Percentiles rank a stretch among this genome's conserved stretches.
phyloP scores from a whole-genome alignment of 345 rosid species.

The Passiflora organensis region DNA sequence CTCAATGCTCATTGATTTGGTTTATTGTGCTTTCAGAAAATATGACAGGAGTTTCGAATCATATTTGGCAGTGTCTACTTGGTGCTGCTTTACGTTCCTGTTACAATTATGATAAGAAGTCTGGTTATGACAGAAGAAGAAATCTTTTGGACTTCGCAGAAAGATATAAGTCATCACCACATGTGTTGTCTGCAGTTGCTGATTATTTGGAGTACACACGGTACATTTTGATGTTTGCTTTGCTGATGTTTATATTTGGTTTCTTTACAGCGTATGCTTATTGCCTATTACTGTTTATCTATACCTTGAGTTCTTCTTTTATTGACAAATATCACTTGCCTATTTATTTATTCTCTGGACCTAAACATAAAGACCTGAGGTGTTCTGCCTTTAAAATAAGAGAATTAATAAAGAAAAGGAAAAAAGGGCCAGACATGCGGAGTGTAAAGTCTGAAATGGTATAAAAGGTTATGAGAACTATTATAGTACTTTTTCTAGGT shows the following conservation, averaged over 20 bases:
- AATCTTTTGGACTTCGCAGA: conserved; percentile 57
- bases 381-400: too few relatives aligned
- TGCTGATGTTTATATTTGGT: conserved; percentile 1
- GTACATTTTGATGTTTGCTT: conserved; percentile 50
- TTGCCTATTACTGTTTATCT: too few relatives aligned
- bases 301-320: too few relatives aligned
- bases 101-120: conserved; percentile 27
- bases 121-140: conserved; percentile 35
- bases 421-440: too few relatives aligned
- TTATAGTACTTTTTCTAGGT: too few relatives aligned
- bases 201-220: conserved; percentile 61
- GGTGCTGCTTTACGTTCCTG: conserved; percentile 63
- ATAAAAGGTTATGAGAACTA: too few relatives aligned
- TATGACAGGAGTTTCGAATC: conserved; percentile 43
- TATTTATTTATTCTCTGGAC: too few relatives aligned
- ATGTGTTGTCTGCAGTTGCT: conserved; percentile 65
- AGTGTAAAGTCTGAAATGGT: too few relatives aligned
- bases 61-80: conserved; percentile 63
- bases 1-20: too few relatives aligned
- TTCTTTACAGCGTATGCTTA: background rate
- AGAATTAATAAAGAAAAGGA: too few relatives aligned
- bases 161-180: conserved; percentile 55
- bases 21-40: conserved; percentile 35
- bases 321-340: too few relatives aligned
- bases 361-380: too few relatives aligned